These are phyloP conservation scores for Schizochytrium sp. DNA, from an alignment of 108 stramenopile genomes.

Conservation along the genomic window DNA sequence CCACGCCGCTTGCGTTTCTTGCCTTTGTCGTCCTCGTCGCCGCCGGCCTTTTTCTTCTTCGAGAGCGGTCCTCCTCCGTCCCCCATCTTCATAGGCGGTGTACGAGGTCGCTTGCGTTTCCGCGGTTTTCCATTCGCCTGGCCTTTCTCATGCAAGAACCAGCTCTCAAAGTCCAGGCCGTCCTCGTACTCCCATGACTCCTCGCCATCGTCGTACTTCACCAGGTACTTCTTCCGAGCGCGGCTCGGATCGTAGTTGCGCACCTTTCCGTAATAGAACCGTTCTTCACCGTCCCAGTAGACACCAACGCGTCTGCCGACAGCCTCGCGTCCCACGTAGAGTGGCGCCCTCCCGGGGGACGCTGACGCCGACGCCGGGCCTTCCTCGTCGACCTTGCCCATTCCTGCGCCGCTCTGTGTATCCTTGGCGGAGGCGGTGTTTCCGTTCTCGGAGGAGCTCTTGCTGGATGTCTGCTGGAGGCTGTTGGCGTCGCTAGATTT, in stretches of 20 bases:
- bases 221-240: conserved; percentile 39
- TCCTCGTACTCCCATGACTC: conserved; percentile 58
- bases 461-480: too few relatives aligned
- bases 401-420: too few relatives aligned
- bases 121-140: conserved; percentile 1
- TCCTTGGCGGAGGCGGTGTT: too few relatives aligned
- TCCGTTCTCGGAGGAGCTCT: too few relatives aligned
- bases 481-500: too few relatives aligned
- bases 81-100: neutral
- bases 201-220: conserved; percentile 58
- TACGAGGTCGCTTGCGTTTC: conserved; percentile 51
- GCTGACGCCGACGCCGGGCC: neutral
- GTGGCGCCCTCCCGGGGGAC: conserved; percentile 27
- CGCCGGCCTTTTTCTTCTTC: conserved; percentile 15
- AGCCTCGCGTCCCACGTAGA: conserved; percentile 35
- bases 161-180: conserved; percentile 53
- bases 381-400: too few relatives aligned
- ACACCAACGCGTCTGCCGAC: conserved; percentile 48
- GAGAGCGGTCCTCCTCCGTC: neutral
- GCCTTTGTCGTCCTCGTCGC: neutral
- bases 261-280: conserved; percentile 47
- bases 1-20: conserved; percentile 27
- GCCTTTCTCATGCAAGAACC: neutral
- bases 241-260: conserved; percentile 15
- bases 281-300: conserved; percentile 56